Percentiles rank a stretch among this genome's conserved stretches.
Evolutionary conservation across 2,329 filamentous ascomycete genomes (phyloP).

Genomic region (Nigrospora sphaerica): DNA sequence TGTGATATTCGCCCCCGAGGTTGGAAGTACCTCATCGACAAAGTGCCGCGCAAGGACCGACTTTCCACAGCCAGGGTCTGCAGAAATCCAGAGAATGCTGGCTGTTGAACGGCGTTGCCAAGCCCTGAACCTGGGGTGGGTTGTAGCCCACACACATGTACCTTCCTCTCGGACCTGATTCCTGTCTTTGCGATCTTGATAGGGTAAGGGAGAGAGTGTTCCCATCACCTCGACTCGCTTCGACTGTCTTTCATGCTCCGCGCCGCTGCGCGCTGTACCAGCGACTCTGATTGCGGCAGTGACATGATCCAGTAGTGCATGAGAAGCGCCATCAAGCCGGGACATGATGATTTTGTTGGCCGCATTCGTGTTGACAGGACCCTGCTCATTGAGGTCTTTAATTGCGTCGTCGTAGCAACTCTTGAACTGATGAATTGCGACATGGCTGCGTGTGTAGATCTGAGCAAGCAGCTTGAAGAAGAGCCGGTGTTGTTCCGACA

Average conservation of each 20-base stretch:
- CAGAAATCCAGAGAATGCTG: constrained; percentile 28
- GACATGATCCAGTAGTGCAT: no score
- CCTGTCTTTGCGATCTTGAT: constrained; percentile 9
- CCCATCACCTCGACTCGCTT: no score
- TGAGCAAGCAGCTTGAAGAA: constrained; percentile 7
- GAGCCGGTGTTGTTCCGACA: not conserved
- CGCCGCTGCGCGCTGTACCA: no score
- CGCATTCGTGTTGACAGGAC: no score
- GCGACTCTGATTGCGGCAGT: no score
- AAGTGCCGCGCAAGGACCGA: constrained; percentile 31
- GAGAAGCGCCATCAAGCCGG: no score
- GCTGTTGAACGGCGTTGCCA: constrained; percentile 12
- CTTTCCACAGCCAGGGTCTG: constrained; percentile 36
- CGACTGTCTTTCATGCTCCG: no score
- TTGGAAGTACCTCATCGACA: constrained; percentile 20
- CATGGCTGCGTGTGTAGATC: constrained; percentile 1
- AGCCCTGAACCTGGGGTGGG: constrained; percentile 5
- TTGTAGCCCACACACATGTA: constrained; percentile 11
- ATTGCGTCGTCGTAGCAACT: no score
- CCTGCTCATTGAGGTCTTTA: no score
- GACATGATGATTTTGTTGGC: no score
- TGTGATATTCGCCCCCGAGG: constrained; percentile 8
- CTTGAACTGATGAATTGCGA: no score
- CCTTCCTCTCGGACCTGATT: constrained; percentile 7
- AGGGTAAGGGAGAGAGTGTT: constrained; percentile 1